phyloP scores from a whole-genome alignment of 371 early-diverging fungal species.

The Mortierella sp. region DNA sequence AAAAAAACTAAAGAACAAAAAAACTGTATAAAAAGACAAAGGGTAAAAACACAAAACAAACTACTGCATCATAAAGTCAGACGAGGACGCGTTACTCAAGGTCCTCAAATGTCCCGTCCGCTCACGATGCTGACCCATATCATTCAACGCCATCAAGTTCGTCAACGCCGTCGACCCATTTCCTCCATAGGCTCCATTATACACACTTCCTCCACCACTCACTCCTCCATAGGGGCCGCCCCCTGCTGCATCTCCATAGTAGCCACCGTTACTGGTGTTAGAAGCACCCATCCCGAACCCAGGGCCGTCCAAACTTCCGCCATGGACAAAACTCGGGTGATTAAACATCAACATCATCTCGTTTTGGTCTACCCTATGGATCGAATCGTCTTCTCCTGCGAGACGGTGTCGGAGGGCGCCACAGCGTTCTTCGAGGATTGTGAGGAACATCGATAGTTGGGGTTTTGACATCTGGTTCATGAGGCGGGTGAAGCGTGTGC shows the following conservation, averaged over 20 bases:
- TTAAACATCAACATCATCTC: constrained; percentile 57
- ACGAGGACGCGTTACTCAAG: constrained; percentile 6
- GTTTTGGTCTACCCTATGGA: constrained; percentile 40
- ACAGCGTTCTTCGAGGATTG: constrained; percentile 54
- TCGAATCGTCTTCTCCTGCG: constrained; percentile 49
- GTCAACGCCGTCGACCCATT: constrained; percentile 9
- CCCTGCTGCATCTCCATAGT: background rate
- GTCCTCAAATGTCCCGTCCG: constrained; percentile 12
- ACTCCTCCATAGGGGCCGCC: background rate
- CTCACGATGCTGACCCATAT: constrained; percentile 16
- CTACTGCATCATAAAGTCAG: constrained; percentile 36
- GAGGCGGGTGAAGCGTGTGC: constrained; percentile 48
- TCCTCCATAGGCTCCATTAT: background rate
- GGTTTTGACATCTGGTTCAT: constrained; percentile 58
- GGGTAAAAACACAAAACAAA: background rate
- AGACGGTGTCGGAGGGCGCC: constrained; percentile 55
- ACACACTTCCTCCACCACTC: background rate
- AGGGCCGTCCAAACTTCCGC: background rate
- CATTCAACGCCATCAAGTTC: constrained; percentile 12
- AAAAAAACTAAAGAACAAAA: background rate
- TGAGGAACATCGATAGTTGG: constrained; percentile 55
- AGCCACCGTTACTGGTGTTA: background rate
- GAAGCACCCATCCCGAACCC: constrained; percentile 1
- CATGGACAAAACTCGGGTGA: constrained; percentile 32
- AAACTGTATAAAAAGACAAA: background rate